Evolutionary conservation across 2,329 filamentous ascomycete species (phyloP).

Genomic region (Aspergillus arachidicola): DNA sequence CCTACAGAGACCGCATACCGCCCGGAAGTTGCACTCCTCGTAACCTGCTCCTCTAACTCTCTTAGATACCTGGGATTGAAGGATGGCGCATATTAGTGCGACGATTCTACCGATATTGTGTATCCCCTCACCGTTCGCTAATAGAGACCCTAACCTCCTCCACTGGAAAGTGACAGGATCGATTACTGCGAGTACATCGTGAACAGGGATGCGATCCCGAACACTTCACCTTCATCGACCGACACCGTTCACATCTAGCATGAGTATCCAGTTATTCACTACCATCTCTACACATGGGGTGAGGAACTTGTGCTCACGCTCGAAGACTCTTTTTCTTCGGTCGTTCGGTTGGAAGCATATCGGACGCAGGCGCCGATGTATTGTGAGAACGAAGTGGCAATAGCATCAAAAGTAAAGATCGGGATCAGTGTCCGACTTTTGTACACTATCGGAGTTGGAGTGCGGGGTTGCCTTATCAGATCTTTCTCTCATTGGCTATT

Average conservation of each 20-base stretch:
- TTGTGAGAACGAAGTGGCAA: not conserved
- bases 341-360: not conserved
- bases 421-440: not conserved
- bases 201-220: constrained; percentile 29
- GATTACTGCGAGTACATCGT: constrained; percentile 27
- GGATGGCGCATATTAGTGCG: not conserved
- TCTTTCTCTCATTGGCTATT: not conserved
- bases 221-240: constrained; percentile 33
- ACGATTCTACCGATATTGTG: not conserved
- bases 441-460: not conserved
- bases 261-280: not conserved
- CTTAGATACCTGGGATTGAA: not conserved
- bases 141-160: constrained; percentile 25
- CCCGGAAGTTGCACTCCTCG: not conserved
- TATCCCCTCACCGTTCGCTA: constrained; percentile 15
- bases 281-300: not conserved
- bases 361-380: not conserved
- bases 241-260: constrained; percentile 29
- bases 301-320: not conserved
- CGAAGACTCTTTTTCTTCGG: not conserved
- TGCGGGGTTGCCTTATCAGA: not conserved
- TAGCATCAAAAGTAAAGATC: not conserved
- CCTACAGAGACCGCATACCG: not conserved
- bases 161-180: constrained; percentile 26
- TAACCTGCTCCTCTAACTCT: not conserved